Evolutionary conservation across 2,329 filamentous ascomycete genomes (phyloP).

Genomic region (Aspergillus spinulosporus): DNA sequence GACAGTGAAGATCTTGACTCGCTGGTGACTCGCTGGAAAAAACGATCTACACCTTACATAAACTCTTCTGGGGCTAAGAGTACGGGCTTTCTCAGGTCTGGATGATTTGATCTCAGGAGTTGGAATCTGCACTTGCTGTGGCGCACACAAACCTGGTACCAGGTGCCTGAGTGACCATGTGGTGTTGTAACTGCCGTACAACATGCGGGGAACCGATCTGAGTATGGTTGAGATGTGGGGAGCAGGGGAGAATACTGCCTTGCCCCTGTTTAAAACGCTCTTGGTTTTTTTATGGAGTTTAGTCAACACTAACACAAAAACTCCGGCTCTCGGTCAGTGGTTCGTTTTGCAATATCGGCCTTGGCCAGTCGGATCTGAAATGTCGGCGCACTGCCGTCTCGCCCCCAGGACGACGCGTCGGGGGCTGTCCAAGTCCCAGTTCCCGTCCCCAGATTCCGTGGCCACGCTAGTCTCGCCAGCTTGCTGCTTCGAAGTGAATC

Average conservation of each 20-base stretch:
- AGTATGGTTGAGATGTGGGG: too few species aligned
- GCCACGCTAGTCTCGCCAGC: conserved; percentile 1
- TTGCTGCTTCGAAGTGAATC: background rate
- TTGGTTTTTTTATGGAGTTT: too few species aligned
- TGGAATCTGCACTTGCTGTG: too few species aligned
- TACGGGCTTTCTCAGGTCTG: background rate
- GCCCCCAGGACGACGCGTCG: conserved; percentile 9
- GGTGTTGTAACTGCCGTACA: too few species aligned
- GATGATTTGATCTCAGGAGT: background rate
- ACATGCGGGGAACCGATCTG: too few species aligned
- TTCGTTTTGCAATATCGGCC: background rate
- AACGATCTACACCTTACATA: background rate
- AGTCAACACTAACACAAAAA: too few species aligned
- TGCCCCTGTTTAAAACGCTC: too few species aligned
- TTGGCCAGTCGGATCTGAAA: conserved; percentile 4
- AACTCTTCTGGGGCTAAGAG: background rate
- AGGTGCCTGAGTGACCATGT: too few species aligned
- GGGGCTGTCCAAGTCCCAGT: conserved; percentile 26
- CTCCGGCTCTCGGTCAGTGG: background rate
- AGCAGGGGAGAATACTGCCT: too few species aligned
- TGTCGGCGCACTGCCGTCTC: conserved; percentile 8
- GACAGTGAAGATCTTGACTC: background rate
- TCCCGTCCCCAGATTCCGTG: conserved; percentile 28
- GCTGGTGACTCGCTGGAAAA: background rate
- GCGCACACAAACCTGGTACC: too few species aligned